Percentiles rank a stretch among this genome's conserved stretches.
These are phyloP conservation scores for Trichothecium sympodiale DNA, from an alignment of 2,329 filamentous ascomycete species.

Conservation along the genomic window DNA sequence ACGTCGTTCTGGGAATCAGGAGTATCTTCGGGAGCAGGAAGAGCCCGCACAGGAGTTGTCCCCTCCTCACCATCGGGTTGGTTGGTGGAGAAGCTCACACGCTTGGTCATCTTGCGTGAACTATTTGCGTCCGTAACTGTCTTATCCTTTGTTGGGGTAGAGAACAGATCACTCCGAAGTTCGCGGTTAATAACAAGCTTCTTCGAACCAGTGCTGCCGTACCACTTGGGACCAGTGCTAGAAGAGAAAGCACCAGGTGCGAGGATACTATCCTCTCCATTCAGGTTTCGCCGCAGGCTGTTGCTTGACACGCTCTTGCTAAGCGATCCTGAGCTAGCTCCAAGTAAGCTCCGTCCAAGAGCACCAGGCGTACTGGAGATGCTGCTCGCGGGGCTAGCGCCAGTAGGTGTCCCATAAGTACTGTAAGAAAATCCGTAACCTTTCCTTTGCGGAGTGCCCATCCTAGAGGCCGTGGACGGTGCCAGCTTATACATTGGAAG, in stretches of 20 bases:
- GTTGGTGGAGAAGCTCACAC: slow-evolving; percentile 79
- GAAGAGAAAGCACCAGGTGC: slow-evolving; percentile 76
- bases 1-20: slow-evolving; percentile 20
- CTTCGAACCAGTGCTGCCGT: slow-evolving; percentile 64
- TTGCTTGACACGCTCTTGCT: slow-evolving; percentile 83
- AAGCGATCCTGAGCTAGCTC: slow-evolving; percentile 58
- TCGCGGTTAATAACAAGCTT: slow-evolving; percentile 87
- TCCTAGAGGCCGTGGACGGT: slow-evolving; percentile 66
- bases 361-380: slow-evolving; percentile 56
- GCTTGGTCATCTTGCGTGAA: slow-evolving; percentile 59
- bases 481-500: slow-evolving; percentile 82
- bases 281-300: slow-evolving; percentile 73
- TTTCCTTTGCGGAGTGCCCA: slow-evolving; percentile 73
- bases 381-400: slow-evolving; percentile 49
- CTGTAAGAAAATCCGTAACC: slow-evolving; percentile 92
- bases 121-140: slow-evolving; percentile 23
- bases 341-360: slow-evolving; percentile 53
- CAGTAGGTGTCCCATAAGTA: slow-evolving; percentile 72
- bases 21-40: slow-evolving; percentile 22
- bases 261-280: slow-evolving; percentile 74
- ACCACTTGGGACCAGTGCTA: slow-evolving; percentile 50
- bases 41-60: slow-evolving; percentile 20
- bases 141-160: slow-evolving; percentile 45
- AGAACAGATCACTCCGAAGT: slow-evolving; percentile 63
- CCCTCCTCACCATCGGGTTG: slow-evolving; percentile 22